These are phyloP conservation scores for Termitomyces sp. DNA, from an alignment of 768 basidiomycete species.

Conservation along the genomic window DNA sequence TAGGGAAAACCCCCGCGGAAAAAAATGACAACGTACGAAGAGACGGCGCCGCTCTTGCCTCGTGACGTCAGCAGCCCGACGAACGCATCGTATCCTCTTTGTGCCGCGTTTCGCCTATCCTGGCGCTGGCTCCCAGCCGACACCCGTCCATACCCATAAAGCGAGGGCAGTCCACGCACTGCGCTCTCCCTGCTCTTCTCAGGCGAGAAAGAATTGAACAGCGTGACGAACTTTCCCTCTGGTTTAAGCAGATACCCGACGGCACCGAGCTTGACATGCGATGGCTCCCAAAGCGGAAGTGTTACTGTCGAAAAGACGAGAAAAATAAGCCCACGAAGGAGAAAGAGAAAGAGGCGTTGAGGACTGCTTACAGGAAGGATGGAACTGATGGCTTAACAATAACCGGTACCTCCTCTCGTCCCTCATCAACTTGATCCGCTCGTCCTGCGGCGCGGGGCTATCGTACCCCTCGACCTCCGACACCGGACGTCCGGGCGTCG, in stretches of 20 bases:
- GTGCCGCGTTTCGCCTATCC: constrained; percentile 55
- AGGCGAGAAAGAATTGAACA: constrained; percentile 66
- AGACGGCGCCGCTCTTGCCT: constrained; percentile 23
- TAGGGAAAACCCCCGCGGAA: constrained; percentile 46
- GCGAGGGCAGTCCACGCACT: constrained; percentile 46
- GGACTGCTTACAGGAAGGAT: constrained; percentile 51
- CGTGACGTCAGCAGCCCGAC: constrained; percentile 45
- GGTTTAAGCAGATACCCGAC: constrained; percentile 73
- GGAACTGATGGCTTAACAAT: constrained; percentile 61
- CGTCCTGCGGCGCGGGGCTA: constrained; percentile 33
- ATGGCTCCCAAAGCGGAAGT: constrained; percentile 69
- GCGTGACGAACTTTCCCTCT: constrained; percentile 61
- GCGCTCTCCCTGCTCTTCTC: constrained; percentile 38
- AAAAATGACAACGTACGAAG: constrained; percentile 33
- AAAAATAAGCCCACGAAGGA: background rate
- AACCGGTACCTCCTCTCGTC: constrained; percentile 69
- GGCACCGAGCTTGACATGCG: constrained; percentile 56
- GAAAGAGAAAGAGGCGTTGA: background rate
- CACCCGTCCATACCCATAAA: constrained; percentile 55
- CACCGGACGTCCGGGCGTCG: background rate
- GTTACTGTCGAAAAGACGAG: constrained; percentile 36
- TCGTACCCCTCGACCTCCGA: constrained; percentile 21
- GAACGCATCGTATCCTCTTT: constrained; percentile 52
- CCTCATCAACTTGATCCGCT: constrained; percentile 33
- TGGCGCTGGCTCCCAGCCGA: constrained; percentile 41